A percentile compares a stretch with the other conserved stretches of the same genome.
phyloP scores from a whole-genome alignment of 1,284 basidiomycete species.

The Cryptococcus sp. region DNA sequence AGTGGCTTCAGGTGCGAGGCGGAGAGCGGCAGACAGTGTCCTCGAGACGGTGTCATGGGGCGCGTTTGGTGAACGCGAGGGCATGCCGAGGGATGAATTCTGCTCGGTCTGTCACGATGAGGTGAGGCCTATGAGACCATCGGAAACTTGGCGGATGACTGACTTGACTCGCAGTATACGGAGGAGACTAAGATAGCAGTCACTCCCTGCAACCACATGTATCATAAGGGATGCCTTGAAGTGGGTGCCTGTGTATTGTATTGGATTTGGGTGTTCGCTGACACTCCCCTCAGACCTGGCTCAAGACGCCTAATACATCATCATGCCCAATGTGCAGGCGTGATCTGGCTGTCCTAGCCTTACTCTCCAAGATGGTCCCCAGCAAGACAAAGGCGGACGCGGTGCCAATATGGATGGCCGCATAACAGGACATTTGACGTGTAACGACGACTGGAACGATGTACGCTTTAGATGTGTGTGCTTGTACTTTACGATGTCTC shows the following conservation, averaged over 20 bases:
- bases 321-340: conserved; percentile 49
- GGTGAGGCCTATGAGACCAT: conserved; percentile 18
- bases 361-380: conserved; percentile 24
- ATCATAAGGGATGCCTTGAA: conserved; percentile 39
- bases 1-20: conserved; percentile 10
- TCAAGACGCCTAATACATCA: conserved; percentile 33
- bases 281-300: conserved; percentile 31
- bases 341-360: conserved; percentile 37
- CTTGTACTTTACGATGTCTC: too few relatives aligned
- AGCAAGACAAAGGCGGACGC: conserved; percentile 21
- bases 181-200: conserved; percentile 22
- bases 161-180: conserved; percentile 27
- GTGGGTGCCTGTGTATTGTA: conserved; percentile 22
- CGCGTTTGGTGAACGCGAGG: conserved; percentile 16
- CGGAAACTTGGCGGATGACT: neutral
- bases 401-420: conserved; percentile 26
- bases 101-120: conserved; percentile 43
- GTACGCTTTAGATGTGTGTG: too few relatives aligned
- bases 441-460: too few relatives aligned
- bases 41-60: conserved; percentile 18
- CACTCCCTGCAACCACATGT: conserved; percentile 50
- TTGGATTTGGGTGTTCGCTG: neutral
- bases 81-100: conserved; percentile 32
- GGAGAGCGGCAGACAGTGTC: conserved; percentile 20
- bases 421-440: neutral